Base-by-base conservation (phyloP, 176 grass and related monocot genomes). In the Tillandsia fasciculata region DNA sequence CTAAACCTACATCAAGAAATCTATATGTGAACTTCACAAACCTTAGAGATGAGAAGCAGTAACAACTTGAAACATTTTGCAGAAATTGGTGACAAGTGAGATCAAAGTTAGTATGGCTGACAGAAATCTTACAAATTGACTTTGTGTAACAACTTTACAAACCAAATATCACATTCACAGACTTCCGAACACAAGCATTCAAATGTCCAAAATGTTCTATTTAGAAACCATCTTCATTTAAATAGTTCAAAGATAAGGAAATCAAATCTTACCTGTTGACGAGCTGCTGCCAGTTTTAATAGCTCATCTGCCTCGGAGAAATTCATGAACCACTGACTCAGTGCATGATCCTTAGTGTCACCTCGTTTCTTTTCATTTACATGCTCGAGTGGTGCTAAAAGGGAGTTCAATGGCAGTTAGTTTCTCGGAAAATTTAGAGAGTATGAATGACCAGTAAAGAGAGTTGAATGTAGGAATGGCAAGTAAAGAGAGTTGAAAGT, bases 241-340 rank as follows among this genome's bases (percentile, higher is more conserved):
- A 59, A 59, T 59, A 59, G 12, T 52, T 11, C 72, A 76, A 49
- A 76, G n/a, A 69, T 49, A 11, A 63, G 3, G 69, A 28, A n/a
- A 17, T 24, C 65, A 68, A 68, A 6, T 72, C 75, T 86, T 49
- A 99, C 94, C 77, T 90, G 89, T 67, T 99, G 90, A 70, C 82
- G 82, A 84, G 94, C 94, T 18, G 90, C 90, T 26, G 89, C 84
- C 53, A 99, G 67, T 83, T 93, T 99, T 72, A 99, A 80, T 72
- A 99, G 83, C 61, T 90, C 94, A 76, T 99, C 94, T 11, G 94
- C 94, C 77, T 99, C 94, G 50, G 94, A 99, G 76, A 99, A 99
- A 81, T 87, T 93, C 0, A 74, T 82, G 82, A 82, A 93, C 86
- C 87, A 99, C 54, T 90, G 94, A 66, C 66, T 90, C 63, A 90